Evolutionary conservation across 202 grass and related monocot genomes (phyloP).

Genomic region (Cymbopogon flexuosus): DNA sequence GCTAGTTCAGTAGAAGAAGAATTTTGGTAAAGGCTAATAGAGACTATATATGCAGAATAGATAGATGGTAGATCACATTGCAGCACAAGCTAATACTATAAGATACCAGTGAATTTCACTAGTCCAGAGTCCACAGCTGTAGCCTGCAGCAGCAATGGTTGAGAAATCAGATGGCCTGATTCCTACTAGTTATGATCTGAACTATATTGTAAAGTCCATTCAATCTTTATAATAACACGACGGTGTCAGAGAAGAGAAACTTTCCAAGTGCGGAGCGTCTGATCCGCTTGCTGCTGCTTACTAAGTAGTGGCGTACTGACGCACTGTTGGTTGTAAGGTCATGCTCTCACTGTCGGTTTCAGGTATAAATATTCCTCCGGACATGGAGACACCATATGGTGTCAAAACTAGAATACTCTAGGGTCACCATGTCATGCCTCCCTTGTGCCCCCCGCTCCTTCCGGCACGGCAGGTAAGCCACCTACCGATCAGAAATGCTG

Average conservation of each 20-base stretch:
- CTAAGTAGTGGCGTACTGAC: slow-evolving; percentile 40
- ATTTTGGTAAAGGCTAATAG: neutral
- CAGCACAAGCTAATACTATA: neutral
- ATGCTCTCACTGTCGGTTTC: slow-evolving; percentile 24
- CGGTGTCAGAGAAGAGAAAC: slow-evolving; percentile 33
- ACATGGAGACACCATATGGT: slow-evolving; percentile 15
- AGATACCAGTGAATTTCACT: slow-evolving; percentile 1
- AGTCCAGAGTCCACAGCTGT: neutral
- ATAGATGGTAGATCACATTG: neutral
- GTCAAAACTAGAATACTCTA: slow-evolving; percentile 28
- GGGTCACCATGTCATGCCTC: slow-evolving; percentile 23
- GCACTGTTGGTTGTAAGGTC: slow-evolving; percentile 44
- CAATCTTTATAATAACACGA: slow-evolving; percentile 2
- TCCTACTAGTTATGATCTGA: slow-evolving; percentile 6
- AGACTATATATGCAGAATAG: neutral
- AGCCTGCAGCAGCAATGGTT: neutral
- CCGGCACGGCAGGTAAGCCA: slow-evolving; percentile 22
- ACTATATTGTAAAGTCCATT: slow-evolving; percentile 10
- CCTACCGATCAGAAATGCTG: slow-evolving; percentile 19
- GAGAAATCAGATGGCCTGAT: slow-evolving; percentile 23
- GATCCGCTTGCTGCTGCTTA: slow-evolving; percentile 1
- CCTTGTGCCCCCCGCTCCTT: neutral
- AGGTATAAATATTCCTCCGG: slow-evolving; percentile 26
- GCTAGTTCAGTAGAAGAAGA: slow-evolving; percentile 8
- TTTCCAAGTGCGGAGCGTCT: slow-evolving; percentile 36